Base-by-base conservation (phyloP, 495 filamentous ascomycete species). In the Neohortaea acidophila region DNA sequence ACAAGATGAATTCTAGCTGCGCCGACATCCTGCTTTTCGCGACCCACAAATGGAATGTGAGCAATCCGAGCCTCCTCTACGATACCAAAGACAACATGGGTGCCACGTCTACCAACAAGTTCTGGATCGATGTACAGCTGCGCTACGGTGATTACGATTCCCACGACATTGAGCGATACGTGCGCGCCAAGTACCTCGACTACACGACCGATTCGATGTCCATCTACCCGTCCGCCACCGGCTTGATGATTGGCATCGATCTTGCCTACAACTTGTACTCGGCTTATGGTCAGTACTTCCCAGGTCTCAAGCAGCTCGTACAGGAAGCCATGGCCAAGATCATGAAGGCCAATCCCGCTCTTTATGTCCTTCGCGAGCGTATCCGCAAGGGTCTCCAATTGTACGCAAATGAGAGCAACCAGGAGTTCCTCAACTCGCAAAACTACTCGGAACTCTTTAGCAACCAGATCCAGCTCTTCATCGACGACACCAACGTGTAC, bases 1-100 rank as follows among this genome's bases (percentile, higher is more conserved):
- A 99, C 70, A 99, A 99, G 72, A 99, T 99, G 91, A 99, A 99
- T 68, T 94, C 86, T 57, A 96, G 89, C 29, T 99, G 91, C 59
- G 91, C 91, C 12, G 91, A 99, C 62, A 94, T 99, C 47, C 68
- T 96, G 30, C 73, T 99, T 27, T 99, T 99, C 54, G 91, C 91
- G 13, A 93, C 82, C 36, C 89, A 94, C 64, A 99, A 96, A 55
- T 99, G 91, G 91, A 94, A 92, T 47, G 86, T 96, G 28, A 93
- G 85, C 3, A 69, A 82, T 14, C 91, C 91, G 6, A 94, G 89
- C 7, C 66, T 94, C 43, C 66, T 96, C 7, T 92, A 87, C 54
- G 89, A 99, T 48, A 94, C 84, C 28, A 96, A 96, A 64, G 91
- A 99, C 61, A 73, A 78, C 19, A 94, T 94, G 51, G 86, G 91